Conservation (phyloP, 495 filamentous ascomycete genomes). For the Talaromyces nanjingensis region DNA sequence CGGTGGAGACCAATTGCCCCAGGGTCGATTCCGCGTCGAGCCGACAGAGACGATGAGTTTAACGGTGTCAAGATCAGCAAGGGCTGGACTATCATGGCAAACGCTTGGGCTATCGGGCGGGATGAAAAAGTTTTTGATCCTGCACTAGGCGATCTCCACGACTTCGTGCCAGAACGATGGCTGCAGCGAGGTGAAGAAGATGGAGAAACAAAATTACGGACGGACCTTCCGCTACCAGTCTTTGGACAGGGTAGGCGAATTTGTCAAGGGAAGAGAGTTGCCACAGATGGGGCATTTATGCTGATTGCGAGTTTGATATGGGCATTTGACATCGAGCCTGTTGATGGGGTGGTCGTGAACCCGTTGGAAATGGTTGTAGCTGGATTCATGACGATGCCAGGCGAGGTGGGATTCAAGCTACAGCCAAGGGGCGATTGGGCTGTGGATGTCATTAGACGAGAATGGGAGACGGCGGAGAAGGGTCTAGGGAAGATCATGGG, state of each 20-base stretch:
- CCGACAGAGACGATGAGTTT: conserved; percentile 42
- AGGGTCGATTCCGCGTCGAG: conserved; percentile 41
- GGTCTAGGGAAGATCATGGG: too few relatives aligned
- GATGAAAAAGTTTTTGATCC: not conserved
- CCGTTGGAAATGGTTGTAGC: not conserved
- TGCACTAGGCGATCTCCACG: not conserved
- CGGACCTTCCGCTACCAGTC: not conserved
- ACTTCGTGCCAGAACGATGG: not conserved
- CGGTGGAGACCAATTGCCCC: conserved; percentile 30
- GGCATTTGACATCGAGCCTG: not conserved
- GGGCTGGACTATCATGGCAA: conserved; percentile 44
- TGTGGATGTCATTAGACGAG: too few relatives aligned
- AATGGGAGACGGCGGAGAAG: too few relatives aligned
- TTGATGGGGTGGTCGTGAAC: conserved; percentile 6
- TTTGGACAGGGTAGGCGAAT: not conserved
- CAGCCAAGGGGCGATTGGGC: too few relatives aligned
- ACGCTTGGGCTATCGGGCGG: conserved; percentile 38
- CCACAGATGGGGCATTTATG: not conserved
- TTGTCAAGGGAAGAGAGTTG: not conserved
- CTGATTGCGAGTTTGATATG: not conserved
- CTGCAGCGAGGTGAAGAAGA: not conserved
- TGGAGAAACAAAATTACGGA: not conserved
- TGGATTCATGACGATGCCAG: too few relatives aligned
- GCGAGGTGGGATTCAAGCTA: too few relatives aligned
- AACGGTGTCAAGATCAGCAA: conserved; percentile 44